These are phyloP conservation scores for Dipteronia dyeriana DNA, from an alignment of 345 rosid genomes.

Conservation along the genomic window DNA sequence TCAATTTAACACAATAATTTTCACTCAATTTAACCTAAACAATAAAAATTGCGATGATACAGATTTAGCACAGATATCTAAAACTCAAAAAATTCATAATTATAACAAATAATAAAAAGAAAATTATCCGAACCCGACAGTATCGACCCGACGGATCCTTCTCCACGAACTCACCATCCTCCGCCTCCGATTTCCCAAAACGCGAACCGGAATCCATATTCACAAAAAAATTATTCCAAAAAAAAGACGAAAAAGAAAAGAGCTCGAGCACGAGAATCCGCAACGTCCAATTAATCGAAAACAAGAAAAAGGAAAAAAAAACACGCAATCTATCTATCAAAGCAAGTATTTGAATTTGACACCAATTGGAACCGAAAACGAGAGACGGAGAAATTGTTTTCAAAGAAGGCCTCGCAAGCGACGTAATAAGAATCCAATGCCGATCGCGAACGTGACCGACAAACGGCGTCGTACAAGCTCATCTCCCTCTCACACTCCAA, in stretches of 20 bases:
- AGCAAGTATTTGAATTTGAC: conserved; percentile 17
- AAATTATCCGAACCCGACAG: conserved; percentile 48
- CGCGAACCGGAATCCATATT: conserved; percentile 42
- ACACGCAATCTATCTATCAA: conserved; percentile 8
- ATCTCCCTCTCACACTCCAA: conserved; percentile 12
- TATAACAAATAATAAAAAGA: not conserved
- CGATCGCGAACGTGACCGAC: conserved; percentile 41
- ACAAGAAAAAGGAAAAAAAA: not conserved
- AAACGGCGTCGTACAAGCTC: conserved; percentile 21
- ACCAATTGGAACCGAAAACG: conserved; percentile 18
- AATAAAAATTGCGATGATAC: not conserved
- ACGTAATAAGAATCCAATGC: conserved; percentile 48
- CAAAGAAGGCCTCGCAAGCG: conserved; percentile 52
- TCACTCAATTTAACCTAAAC: not conserved
- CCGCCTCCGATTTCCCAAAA: conserved; percentile 27
- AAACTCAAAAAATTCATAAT: not conserved
- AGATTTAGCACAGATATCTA: not conserved
- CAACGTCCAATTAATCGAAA: not conserved
- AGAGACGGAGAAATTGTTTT: conserved; percentile 17
- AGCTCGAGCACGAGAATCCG: not conserved
- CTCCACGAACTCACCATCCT: conserved; percentile 51
- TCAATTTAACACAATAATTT: not conserved
- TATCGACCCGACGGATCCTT: conserved; percentile 72
- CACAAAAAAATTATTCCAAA: not conserved
- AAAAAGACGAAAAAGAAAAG: conserved; percentile 4